These are phyloP conservation scores for Lagenidium giganteum DNA, from an alignment of 352 stramenopile genomes.

Conservation along the genomic window DNA sequence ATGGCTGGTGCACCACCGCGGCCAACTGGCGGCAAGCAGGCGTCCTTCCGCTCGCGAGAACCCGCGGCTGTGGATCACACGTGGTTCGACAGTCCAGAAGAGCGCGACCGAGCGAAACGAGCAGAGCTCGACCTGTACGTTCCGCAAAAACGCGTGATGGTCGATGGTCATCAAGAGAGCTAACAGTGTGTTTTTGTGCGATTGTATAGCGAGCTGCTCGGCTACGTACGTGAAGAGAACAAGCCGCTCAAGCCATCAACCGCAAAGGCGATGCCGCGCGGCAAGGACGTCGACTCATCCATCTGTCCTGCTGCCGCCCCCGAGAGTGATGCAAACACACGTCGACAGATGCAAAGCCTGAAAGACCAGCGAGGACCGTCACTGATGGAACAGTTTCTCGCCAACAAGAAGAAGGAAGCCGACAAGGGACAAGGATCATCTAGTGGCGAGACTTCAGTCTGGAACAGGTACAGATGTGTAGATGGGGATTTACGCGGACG, in stretches of 20 bases:
- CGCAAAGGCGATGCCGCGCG: slow-evolving; percentile 9
- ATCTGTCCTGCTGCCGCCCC: slow-evolving; percentile 65
- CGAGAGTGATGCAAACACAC: slow-evolving; percentile 60
- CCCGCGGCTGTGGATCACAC: slow-evolving; percentile 65
- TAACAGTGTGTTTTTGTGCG: background rate
- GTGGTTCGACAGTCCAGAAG: slow-evolving; percentile 80
- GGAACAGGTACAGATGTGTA: slow-evolving; percentile 47
- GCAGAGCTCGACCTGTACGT: slow-evolving; percentile 80
- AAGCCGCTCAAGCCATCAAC: slow-evolving; percentile 17
- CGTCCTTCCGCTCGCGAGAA: slow-evolving; percentile 69
- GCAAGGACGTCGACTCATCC: slow-evolving; percentile 43
- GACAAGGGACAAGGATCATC: slow-evolving; percentile 28
- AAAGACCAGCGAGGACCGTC: slow-evolving; percentile 57
- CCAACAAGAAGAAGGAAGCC: slow-evolving; percentile 60
- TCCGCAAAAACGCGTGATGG: background rate
- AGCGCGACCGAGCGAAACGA: slow-evolving; percentile 70
- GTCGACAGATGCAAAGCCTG: slow-evolving; percentile 60
- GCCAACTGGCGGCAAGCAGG: slow-evolving; percentile 40
- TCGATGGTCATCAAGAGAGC: background rate
- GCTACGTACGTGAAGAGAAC: slow-evolving; percentile 78
- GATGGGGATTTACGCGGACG: too few species aligned
- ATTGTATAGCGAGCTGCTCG: slow-evolving; percentile 57
- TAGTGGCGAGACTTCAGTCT: slow-evolving; percentile 17
- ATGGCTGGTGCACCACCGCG: slow-evolving; percentile 45
- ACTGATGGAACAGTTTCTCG: slow-evolving; percentile 73